Base-by-base conservation (phyloP, 2,329 filamentous ascomycete genomes). In the Aspergillus intermedius region DNA sequence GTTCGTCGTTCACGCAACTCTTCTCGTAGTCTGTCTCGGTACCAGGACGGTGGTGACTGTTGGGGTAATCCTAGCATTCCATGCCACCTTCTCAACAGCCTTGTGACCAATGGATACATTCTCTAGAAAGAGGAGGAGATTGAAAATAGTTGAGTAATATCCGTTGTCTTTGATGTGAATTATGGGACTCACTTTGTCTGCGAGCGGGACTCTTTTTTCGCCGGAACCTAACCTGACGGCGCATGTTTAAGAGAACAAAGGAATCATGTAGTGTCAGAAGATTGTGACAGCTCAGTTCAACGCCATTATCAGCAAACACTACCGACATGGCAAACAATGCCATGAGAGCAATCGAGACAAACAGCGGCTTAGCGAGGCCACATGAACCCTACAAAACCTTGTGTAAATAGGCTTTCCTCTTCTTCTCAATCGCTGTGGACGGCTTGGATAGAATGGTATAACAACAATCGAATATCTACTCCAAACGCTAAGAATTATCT, bases 1-100 rank as follows among this genome's bases (percentile, higher is more conserved):
- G 41, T 47, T 17, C 57, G 60, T 15, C 58, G 61, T 51, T 75
- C 72, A 12, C 23, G 47, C 3, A 72, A 57, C 54, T 75, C 71
- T 46, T 74, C 71, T 34, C 54, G 54, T 34, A 74, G 58, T 17
- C 70, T 62, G 45, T 65, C 64, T 21, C 60, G 64, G 54, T 75
- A 68, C 72, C 71, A 75, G 4, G 61, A 58, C 12, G 54, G 56
- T 48, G 59, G 59, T 7, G 56, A 51, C 51, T 73, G 66, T 8
- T 52, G 60, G 19, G 60, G 52, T 19, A 74, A 61, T 43, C 49
- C 51, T 3, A 72, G 51, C 44, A 67, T 63, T 40, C 37, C 17
- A 40, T 40, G 37, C 37, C 37, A 40, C 37, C 37, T 40, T 40
- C 15, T 40, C 37, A 40, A 40, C 15, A 40, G 37, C 1, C 17